Conservation (phyloP, 1,139 yeast species). For the Casaregolazyma suthepensis region DNA sequence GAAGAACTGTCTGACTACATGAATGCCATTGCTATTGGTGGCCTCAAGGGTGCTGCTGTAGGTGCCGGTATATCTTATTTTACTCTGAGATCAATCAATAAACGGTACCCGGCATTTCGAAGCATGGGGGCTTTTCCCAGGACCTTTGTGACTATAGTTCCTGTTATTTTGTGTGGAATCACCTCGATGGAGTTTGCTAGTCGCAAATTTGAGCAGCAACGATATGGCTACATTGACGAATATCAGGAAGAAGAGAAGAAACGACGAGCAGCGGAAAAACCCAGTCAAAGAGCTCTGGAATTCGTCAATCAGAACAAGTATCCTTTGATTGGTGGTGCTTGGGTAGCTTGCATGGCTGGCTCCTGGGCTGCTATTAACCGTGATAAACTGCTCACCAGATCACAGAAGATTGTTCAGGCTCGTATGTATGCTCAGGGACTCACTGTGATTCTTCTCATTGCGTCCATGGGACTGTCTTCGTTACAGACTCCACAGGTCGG, state of each 20-base stretch:
- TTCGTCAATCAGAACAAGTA: constrained; percentile 51
- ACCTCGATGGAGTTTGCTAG: constrained; percentile 33
- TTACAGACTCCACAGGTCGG: constrained; percentile 31
- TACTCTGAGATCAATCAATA: constrained; percentile 19
- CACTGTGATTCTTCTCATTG: constrained; percentile 35
- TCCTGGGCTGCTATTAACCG: constrained; percentile 72
- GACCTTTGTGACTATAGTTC: constrained; percentile 28
- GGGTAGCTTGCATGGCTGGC: constrained; percentile 86
- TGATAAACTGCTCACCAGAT: constrained; percentile 67
- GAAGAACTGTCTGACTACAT: constrained; percentile 64
- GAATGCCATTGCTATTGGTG: constrained; percentile 53
- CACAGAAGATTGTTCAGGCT: constrained; percentile 88
- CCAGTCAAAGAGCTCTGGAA: constrained; percentile 4
- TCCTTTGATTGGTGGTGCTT: constrained; percentile 65
- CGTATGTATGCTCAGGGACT: constrained; percentile 91
- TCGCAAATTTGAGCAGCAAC: constrained; percentile 27
- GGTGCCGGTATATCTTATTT: constrained; percentile 53
- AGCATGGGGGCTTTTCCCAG: constrained; percentile 22
- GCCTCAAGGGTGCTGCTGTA: constrained; percentile 51
- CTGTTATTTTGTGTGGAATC: constrained; percentile 27
- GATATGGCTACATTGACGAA: constrained; percentile 17
- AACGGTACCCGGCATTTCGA: constrained; percentile 13
- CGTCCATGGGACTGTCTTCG: constrained; percentile 29
- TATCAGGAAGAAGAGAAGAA: constrained; percentile 9
- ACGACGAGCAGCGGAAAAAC: constrained; percentile 5